These are phyloP conservation scores for Blastobotrys serpentis DNA, from an alignment of 1,139 yeast species.

Conservation along the genomic window DNA sequence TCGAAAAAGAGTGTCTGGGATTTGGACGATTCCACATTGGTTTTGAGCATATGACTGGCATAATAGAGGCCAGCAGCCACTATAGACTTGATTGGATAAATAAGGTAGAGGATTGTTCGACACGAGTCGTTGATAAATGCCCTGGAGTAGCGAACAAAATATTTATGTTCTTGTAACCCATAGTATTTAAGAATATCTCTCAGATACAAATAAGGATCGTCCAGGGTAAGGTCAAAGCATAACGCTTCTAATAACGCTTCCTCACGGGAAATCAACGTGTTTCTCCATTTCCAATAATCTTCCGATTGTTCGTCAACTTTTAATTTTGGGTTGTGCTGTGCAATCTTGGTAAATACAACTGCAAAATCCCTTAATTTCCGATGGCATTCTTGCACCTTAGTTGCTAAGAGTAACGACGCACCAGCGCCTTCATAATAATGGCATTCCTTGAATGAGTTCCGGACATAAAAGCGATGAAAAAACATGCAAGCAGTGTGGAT, in stretches of 20 bases:
- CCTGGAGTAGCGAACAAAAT: slow-evolving; percentile 34
- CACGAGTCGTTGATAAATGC: slow-evolving; percentile 43
- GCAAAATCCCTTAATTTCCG: slow-evolving; percentile 49
- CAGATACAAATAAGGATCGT: slow-evolving; percentile 43
- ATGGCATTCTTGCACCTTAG: slow-evolving; percentile 52
- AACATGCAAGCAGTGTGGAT: slow-evolving; percentile 49
- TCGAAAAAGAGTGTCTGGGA: slow-evolving; percentile 34
- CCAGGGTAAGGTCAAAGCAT: slow-evolving; percentile 51
- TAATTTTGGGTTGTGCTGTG: slow-evolving; percentile 40
- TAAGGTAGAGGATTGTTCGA: slow-evolving; percentile 38
- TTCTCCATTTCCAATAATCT: slow-evolving; percentile 53
- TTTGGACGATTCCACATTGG: slow-evolving; percentile 11
- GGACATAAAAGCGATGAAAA: slow-evolving; percentile 52
- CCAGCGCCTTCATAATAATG: slow-evolving; percentile 50
- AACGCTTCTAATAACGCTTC: slow-evolving; percentile 48
- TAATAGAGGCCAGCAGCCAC: slow-evolving; percentile 43
- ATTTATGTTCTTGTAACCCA: slow-evolving; percentile 27
- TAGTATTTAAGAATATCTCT: slow-evolving; percentile 30
- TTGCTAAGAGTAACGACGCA: slow-evolving; percentile 50
- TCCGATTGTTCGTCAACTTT: slow-evolving; percentile 48
- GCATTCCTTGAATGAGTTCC: slow-evolving; percentile 41
- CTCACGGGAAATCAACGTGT: slow-evolving; percentile 45
- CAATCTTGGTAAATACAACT: slow-evolving; percentile 47
- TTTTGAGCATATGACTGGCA: slow-evolving; percentile 31
- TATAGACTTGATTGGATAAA: slow-evolving; percentile 34